Evolutionary conservation across 768 basidiomycete genomes (phyloP).

Genomic region (Artomyces pyxidatus): DNA sequence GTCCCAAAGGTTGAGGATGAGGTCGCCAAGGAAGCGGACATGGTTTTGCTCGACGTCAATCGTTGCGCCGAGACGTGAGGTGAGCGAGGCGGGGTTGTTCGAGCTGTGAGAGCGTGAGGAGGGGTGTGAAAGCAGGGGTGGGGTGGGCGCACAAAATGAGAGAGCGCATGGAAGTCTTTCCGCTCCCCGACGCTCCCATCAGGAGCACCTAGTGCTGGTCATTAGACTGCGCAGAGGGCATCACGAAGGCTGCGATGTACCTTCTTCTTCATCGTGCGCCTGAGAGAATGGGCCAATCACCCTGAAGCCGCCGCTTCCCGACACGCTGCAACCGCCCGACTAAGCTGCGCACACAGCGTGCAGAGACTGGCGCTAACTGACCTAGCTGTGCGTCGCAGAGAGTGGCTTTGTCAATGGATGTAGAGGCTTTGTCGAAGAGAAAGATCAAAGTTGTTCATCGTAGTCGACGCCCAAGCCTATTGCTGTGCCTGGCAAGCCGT

Average conservation of each 20-base stretch:
- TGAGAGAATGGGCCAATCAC: not conserved
- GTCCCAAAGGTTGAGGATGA: constrained; percentile 96
- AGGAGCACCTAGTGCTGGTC: constrained; percentile 67
- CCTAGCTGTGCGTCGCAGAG: too few species aligned
- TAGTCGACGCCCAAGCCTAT: too few species aligned
- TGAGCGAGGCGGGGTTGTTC: constrained; percentile 89
- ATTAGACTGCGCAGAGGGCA: not conserved
- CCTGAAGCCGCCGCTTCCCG: not conserved
- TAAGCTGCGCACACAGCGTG: too few species aligned
- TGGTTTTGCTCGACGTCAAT: constrained; percentile 98
- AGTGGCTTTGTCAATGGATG: too few species aligned
- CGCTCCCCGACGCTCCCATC: constrained; percentile 95
- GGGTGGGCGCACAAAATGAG: constrained; percentile 84
- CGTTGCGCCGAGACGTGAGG: constrained; percentile 87
- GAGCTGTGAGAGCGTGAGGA: constrained; percentile 44
- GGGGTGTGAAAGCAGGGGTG: constrained; percentile 5
- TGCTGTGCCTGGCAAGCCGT: too few species aligned
- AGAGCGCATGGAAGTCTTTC: constrained; percentile 97
- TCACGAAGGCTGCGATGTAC: constrained; percentile 5
- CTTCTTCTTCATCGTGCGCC: constrained; percentile 29
- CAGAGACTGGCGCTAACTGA: too few species aligned
- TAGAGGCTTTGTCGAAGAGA: too few species aligned
- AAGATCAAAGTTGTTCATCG: too few species aligned
- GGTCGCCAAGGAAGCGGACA: constrained; percentile 92
- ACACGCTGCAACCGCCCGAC: not conserved